phyloP scores from a whole-genome alignment of 345 rosid species.

The Citrus trifoliata region DNA sequence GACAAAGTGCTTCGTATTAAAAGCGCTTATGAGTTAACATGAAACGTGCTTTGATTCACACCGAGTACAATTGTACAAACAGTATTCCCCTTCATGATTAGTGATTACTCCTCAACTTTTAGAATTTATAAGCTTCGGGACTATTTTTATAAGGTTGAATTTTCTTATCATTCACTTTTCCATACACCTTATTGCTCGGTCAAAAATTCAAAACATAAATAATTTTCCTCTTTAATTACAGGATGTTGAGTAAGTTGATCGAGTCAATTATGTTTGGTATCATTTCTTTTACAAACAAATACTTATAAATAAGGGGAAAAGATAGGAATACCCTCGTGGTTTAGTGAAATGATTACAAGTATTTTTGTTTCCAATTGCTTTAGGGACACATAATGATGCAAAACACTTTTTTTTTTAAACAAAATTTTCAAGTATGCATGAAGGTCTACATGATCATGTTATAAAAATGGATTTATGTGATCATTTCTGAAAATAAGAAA shows the following conservation, averaged over 20 bases:
- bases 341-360: too few species aligned
- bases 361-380: too few species aligned
- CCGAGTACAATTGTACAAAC: background rate
- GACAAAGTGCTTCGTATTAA: background rate
- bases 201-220: background rate
- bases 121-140: background rate
- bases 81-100: background rate
- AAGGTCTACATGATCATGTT: too few species aligned
- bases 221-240: background rate
- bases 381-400: too few species aligned
- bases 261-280: too few species aligned
- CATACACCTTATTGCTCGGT: background rate
- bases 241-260: background rate
- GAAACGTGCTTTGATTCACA: background rate
- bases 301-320: too few species aligned
- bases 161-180: background rate
- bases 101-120: background rate
- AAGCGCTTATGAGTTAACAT: background rate
- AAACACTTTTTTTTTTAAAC: too few species aligned
- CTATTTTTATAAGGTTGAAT: background rate
- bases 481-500: too few species aligned
- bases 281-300: too few species aligned
- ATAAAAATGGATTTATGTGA: too few species aligned
- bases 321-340: too few species aligned
- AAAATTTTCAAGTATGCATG: too few species aligned